These are phyloP conservation scores for Xanthoconium purpureum DNA, from an alignment of 768 basidiomycete genomes.

Conservation along the genomic window DNA sequence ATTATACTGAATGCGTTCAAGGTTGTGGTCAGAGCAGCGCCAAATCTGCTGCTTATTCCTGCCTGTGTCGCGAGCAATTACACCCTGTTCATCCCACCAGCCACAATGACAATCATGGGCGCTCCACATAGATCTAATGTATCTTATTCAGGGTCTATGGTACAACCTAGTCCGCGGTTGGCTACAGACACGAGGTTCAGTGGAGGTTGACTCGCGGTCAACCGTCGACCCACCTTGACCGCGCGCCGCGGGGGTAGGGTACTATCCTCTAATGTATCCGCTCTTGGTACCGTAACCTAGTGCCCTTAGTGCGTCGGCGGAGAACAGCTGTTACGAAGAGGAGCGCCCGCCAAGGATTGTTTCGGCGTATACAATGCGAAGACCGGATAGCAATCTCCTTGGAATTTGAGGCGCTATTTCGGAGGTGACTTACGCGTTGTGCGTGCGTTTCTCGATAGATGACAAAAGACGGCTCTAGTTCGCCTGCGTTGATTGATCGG, in stretches of 20 bases:
- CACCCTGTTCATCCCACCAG: background rate
- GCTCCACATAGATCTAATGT: background rate
- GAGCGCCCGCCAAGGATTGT: too few species aligned
- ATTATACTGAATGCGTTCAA: background rate
- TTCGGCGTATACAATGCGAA: background rate
- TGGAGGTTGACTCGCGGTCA: background rate
- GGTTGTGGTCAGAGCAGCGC: background rate
- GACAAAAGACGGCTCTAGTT: background rate
- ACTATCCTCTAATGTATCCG: background rate
- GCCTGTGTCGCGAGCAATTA: background rate
- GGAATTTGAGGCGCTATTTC: background rate
- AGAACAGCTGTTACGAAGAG: background rate
- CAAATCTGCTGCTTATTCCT: background rate
- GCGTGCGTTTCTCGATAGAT: background rate
- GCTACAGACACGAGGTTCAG: constrained; percentile 8
- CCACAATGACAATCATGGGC: constrained; percentile 9
- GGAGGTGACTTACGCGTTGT: background rate
- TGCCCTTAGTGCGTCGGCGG: background rate
- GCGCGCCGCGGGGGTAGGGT: background rate
- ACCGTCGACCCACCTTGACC: constrained; percentile 2
- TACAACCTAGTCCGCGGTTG: background rate
- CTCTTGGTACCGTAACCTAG: too few species aligned
- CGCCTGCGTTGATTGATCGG: constrained; percentile 1
- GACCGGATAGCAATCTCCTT: background rate
- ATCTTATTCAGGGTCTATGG: background rate